Conservation (phyloP, 768 basidiomycete genomes). For the Lentinula detonsa region DNA sequence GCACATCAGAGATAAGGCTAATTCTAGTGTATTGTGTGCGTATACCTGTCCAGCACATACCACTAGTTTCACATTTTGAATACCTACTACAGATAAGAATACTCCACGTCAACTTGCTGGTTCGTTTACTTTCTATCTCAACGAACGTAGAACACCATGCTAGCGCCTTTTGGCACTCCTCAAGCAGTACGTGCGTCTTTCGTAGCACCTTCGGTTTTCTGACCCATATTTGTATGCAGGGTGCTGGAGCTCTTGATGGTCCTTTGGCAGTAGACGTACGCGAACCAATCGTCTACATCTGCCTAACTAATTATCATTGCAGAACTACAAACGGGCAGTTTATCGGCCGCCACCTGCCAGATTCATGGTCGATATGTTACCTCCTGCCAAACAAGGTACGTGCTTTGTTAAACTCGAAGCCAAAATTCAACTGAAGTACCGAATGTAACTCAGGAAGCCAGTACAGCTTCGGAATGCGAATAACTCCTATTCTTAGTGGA, state of each 20-base stretch:
- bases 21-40: neutral
- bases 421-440: neutral
- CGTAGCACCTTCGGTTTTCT: too few relatives aligned
- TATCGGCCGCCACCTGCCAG: slow-evolving; percentile 49
- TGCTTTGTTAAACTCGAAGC: neutral
- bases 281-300: too few relatives aligned
- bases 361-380: slow-evolving; percentile 56
- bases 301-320: neutral
- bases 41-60: slow-evolving; percentile 26
- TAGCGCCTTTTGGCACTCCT: neutral
- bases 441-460: slow-evolving; percentile 33
- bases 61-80: slow-evolving; percentile 32
- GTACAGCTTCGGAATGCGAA: slow-evolving; percentile 57
- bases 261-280: slow-evolving; percentile 4
- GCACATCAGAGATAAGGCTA: neutral
- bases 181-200: neutral
- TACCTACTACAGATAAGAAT: slow-evolving; percentile 41
- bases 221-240: neutral
- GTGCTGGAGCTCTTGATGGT: slow-evolving; percentile 3
- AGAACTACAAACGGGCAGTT: slow-evolving; percentile 62
- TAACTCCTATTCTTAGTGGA: slow-evolving; percentile 36
- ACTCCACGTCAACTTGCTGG: slow-evolving; percentile 24
- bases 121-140: neutral
- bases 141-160: neutral
- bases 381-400: slow-evolving; percentile 52